Conservation (phyloP, 176 grass and related monocot species). For the Zoysia pacifica region DNA sequence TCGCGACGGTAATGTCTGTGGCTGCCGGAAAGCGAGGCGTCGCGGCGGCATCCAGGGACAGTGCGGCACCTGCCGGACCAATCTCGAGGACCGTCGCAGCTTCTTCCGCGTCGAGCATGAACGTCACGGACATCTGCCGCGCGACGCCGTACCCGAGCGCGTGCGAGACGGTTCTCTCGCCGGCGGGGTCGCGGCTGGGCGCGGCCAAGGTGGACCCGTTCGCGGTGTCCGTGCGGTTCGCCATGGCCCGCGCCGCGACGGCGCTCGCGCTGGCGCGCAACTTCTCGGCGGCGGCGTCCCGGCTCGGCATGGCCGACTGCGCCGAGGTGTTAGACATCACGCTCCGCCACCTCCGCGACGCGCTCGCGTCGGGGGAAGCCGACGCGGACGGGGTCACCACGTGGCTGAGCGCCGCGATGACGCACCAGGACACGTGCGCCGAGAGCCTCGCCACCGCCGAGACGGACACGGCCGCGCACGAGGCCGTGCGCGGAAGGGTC, state of each 20-base stretch:
- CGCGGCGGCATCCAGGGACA: neutral
- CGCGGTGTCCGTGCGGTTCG: constrained; percentile 70
- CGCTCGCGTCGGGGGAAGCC: neutral
- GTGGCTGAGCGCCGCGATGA: constrained; percentile 90
- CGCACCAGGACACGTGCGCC: constrained; percentile 78
- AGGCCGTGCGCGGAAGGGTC: constrained; percentile 43
- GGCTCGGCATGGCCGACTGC: constrained; percentile 60
- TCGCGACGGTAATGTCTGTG: neutral
- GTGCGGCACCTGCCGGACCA: neutral
- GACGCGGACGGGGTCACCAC: constrained; percentile 50
- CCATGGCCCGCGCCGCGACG: constrained; percentile 48
- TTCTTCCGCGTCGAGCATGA: neutral
- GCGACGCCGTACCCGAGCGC: constrained; percentile 64
- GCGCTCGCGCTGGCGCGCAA: constrained; percentile 51
- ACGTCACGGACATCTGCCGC: constrained; percentile 49
- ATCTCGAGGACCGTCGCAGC: neutral
- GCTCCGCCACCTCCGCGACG: constrained; percentile 58
- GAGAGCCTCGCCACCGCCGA: constrained; percentile 52
- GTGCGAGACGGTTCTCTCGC: constrained; percentile 57
- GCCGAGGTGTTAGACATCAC: constrained; percentile 73
- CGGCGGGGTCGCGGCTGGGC: constrained; percentile 13
- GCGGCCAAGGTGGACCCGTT: constrained; percentile 29
- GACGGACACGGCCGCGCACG: constrained; percentile 11
- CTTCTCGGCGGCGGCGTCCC: neutral
- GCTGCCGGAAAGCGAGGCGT: neutral